Evolutionary conservation across 2,329 filamentous ascomycete genomes (phyloP).

Genomic region (Rhytidhysteron rufulum): DNA sequence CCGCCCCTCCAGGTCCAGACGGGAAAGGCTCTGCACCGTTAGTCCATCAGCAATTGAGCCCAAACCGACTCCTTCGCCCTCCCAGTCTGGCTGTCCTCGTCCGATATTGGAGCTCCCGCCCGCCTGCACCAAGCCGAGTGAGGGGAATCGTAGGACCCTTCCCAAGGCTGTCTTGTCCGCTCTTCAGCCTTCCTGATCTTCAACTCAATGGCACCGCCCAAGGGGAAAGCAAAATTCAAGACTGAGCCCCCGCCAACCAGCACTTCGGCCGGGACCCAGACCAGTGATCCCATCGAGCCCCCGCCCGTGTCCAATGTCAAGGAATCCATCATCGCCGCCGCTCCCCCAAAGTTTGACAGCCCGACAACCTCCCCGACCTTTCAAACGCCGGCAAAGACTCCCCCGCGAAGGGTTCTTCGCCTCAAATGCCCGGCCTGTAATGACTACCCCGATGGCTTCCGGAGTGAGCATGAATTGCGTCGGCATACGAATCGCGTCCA

Average conservation of each 20-base stretch:
- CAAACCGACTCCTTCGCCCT: too few species aligned
- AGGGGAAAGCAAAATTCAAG: conserved; percentile 33
- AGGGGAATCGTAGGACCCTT: not conserved
- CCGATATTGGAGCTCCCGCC: too few species aligned
- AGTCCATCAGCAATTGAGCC: too few species aligned
- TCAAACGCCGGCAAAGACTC: conserved; percentile 23
- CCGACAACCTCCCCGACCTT: conserved; percentile 23
- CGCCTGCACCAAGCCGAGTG: conserved; percentile 5
- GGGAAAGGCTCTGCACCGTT: too few species aligned
- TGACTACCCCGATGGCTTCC: conserved; percentile 73
- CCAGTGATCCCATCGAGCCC: conserved; percentile 21
- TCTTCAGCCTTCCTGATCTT: conserved; percentile 11
- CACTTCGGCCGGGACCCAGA: conserved; percentile 18
- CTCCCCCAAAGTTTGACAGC: conserved; percentile 17
- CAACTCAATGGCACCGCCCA: conserved; percentile 22
- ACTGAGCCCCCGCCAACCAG: conserved; percentile 18
- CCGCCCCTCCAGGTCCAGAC: too few species aligned
- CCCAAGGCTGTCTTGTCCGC: not conserved
- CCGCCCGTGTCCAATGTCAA: conserved; percentile 15
- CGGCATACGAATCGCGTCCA: conserved; percentile 63
- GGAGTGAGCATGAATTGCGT: conserved; percentile 71
- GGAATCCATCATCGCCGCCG: conserved; percentile 27
- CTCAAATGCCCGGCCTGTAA: conserved; percentile 61
- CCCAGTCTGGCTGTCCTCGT: too few species aligned
- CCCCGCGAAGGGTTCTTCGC: conserved; percentile 29